Evolutionary conservation across 306 rosid species (phyloP).

Genomic region (Prunus mume): DNA sequence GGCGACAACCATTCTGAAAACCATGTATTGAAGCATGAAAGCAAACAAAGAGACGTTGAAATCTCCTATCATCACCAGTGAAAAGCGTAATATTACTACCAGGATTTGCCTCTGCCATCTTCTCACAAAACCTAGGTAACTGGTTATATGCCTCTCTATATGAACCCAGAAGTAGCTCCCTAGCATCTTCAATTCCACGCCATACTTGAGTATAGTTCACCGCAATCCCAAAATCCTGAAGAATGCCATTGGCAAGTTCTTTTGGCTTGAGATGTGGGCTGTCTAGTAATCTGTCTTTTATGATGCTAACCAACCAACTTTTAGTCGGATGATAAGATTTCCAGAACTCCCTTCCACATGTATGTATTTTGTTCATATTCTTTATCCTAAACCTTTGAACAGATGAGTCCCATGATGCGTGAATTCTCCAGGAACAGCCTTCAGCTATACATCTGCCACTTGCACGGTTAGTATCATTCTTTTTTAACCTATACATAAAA

Average conservation of each 20-base stretch:
- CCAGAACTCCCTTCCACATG: conserved; percentile 45
- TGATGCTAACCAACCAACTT: conserved; percentile 49
- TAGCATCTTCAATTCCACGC: conserved; percentile 53
- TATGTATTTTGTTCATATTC: conserved; percentile 38
- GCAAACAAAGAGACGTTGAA: conserved; percentile 41
- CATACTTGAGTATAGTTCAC: conserved; percentile 52
- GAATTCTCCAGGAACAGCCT: conserved; percentile 53
- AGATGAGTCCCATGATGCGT: conserved; percentile 57
- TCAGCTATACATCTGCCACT: conserved; percentile 42
- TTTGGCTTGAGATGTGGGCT: conserved; percentile 51
- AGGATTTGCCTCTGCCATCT: conserved; percentile 50
- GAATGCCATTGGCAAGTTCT: conserved; percentile 44
- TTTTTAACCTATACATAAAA: conserved; percentile 43
- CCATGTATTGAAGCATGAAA: conserved; percentile 42
- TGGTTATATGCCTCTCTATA: conserved; percentile 50
- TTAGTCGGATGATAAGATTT: conserved; percentile 46
- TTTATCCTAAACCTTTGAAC: conserved; percentile 37
- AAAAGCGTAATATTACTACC: conserved; percentile 36
- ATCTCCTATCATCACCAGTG: conserved; percentile 32
- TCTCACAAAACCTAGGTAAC: conserved; percentile 43
- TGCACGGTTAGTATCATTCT: conserved; percentile 53
- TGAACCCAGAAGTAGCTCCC: conserved; percentile 48
- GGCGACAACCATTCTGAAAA: conserved; percentile 53
- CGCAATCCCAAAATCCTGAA: conserved; percentile 45
- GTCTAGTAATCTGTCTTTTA: conserved; percentile 43